These are phyloP conservation scores for Leptomonas seymouri DNA, from an alignment of 208 protist species.

Conservation along the genomic window DNA sequence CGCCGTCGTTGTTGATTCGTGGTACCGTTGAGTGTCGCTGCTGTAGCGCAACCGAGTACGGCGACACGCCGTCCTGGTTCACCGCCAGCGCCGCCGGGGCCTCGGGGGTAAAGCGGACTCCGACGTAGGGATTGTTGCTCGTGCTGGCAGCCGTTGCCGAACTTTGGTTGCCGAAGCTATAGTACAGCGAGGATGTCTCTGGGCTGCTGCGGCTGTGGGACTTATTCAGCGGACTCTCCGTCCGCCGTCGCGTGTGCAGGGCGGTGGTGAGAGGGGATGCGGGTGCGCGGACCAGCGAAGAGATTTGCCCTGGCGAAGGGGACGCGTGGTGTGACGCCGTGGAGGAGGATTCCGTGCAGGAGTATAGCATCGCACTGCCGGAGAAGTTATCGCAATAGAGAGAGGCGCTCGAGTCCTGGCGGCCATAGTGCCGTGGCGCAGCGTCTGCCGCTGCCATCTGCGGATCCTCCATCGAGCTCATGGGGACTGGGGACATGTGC, in stretches of 20 bases:
- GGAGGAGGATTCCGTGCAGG: constrained; percentile 8
- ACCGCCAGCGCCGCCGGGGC: background rate
- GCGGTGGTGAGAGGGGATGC: background rate
- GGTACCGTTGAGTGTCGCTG: background rate
- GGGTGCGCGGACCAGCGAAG: background rate
- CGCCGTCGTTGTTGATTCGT: background rate
- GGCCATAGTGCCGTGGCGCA: background rate
- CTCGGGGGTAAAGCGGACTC: constrained; percentile 20
- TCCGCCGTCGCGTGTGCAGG: constrained; percentile 1
- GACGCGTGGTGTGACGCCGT: background rate
- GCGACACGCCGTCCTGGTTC: constrained; percentile 4
- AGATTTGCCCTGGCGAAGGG: background rate
- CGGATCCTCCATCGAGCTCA: constrained; percentile 1
- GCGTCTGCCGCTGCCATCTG: background rate
- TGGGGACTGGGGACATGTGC: background rate
- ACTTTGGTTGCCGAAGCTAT: constrained; percentile 20
- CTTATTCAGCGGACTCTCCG: constrained; percentile 1
- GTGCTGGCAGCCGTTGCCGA: constrained; percentile 8
- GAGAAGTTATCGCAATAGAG: constrained; percentile 10
- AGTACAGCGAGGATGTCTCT: constrained; percentile 14
- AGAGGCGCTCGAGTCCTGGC: constrained; percentile 10
- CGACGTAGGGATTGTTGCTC: constrained; percentile 30
- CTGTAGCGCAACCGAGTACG: constrained; percentile 2
- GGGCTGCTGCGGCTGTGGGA: constrained; percentile 10
- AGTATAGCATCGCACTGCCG: constrained; percentile 9